Evolutionary conservation across 2,329 filamentous ascomycete species (phyloP).

Genomic region (Talaromyces sp.): DNA sequence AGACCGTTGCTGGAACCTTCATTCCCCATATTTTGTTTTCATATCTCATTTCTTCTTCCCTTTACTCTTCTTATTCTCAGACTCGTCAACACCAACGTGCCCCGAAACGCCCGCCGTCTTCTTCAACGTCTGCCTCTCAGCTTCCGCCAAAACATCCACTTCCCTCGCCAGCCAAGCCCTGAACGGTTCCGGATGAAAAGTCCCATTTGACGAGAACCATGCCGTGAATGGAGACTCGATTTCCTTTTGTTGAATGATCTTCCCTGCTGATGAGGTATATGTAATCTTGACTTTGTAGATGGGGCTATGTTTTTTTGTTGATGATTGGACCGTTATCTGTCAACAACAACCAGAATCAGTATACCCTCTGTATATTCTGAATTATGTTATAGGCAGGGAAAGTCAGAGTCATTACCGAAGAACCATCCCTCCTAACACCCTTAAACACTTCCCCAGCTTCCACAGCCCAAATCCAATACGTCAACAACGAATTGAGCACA

Average conservation of each 20-base stretch:
- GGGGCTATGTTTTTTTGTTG: conserved; percentile 72
- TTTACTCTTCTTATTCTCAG: conserved; percentile 18
- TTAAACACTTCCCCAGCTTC: conserved; percentile 80
- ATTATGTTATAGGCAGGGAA: background rate
- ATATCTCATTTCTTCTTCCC: conserved; percentile 27
- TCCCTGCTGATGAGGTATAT: conserved; percentile 37
- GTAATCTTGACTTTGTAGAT: conserved; percentile 69
- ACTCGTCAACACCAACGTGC: conserved; percentile 17
- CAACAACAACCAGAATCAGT: background rate
- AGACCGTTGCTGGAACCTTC: too few species aligned
- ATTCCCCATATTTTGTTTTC: conserved; percentile 29
- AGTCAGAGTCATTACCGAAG: conserved; percentile 47
- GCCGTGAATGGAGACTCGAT: conserved; percentile 54
- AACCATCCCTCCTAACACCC: conserved; percentile 64
- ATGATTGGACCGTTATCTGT: conserved; percentile 68
- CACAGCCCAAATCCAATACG: conserved; percentile 76
- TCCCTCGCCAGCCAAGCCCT: conserved; percentile 58
- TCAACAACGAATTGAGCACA: conserved; percentile 69
- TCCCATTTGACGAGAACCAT: conserved; percentile 56
- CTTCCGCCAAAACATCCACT: conserved; percentile 51
- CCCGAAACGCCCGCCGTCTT: conserved; percentile 24
- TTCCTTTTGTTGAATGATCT: conserved; percentile 42
- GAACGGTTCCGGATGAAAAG: conserved; percentile 57
- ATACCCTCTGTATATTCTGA: background rate
- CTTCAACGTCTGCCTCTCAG: conserved; percentile 37